These are phyloP conservation scores for Neofusicoccum ribis DNA, from an alignment of 2,329 filamentous ascomycete genomes.

Conservation along the genomic window DNA sequence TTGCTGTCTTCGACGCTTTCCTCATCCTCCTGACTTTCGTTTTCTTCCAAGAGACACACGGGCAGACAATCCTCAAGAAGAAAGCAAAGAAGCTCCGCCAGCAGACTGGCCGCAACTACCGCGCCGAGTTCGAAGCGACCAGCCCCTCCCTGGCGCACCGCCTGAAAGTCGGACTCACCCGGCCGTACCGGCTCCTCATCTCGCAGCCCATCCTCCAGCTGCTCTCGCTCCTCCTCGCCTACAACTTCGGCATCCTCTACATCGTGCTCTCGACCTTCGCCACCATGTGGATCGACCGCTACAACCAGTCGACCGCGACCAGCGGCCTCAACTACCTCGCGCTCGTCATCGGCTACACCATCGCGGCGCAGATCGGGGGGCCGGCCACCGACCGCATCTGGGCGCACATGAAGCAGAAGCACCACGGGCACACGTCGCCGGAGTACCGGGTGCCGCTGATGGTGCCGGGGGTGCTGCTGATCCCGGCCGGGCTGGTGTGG, in stretches of 20 bases:
- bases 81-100: conserved; percentile 48
- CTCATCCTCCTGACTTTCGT: conserved; percentile 36
- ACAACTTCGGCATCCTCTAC: conserved; percentile 41
- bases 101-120: conserved; percentile 45
- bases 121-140: conserved; percentile 25
- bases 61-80: conserved; percentile 45
- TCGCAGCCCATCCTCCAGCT: conserved; percentile 53
- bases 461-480: conserved; percentile 27
- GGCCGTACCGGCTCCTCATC: conserved; percentile 56
- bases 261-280: conserved; percentile 29
- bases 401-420: conserved; percentile 29
- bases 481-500: conserved; percentile 28
- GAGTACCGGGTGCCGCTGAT: conserved; percentile 29
- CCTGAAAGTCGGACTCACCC: conserved; percentile 41
- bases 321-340: conserved; percentile 36
- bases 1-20: conserved; percentile 30
- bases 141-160: conserved; percentile 22
- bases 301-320: conserved; percentile 22
- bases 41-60: conserved; percentile 51
- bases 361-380: conserved; percentile 35
- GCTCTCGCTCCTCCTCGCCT: conserved; percentile 41
- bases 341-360: conserved; percentile 37
- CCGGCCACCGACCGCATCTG: conserved; percentile 25
- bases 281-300: conserved; percentile 27
- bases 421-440: conserved; percentile 21